Evolutionary conservation across 352 stramenopile genomes (phyloP).

Genomic region (Lagenidium sp.): DNA sequence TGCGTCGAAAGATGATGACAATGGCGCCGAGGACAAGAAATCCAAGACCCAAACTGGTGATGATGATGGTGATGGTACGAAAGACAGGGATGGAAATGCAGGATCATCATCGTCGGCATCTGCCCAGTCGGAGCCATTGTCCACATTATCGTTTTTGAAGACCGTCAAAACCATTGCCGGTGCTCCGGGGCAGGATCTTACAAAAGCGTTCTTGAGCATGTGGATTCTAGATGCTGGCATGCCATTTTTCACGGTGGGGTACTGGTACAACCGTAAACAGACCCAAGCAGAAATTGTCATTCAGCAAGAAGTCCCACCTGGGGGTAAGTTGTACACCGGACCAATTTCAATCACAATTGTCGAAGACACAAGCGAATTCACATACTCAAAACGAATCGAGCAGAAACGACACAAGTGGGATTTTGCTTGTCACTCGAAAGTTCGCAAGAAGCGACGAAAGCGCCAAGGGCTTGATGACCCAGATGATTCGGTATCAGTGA

Average conservation of each 20-base stretch:
- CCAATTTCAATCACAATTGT: constrained; percentile 82
- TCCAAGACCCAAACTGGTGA: constrained; percentile 22
- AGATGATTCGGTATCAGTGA: constrained; percentile 72
- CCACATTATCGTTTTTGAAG: constrained; percentile 71
- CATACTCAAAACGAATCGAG: constrained; percentile 76
- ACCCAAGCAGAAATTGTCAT: constrained; percentile 79
- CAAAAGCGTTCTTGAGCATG: constrained; percentile 66
- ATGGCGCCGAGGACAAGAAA: constrained; percentile 17
- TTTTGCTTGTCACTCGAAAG: constrained; percentile 79
- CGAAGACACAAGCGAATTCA: constrained; percentile 78
- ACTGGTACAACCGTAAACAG: constrained; percentile 87
- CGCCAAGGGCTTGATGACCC: constrained; percentile 69
- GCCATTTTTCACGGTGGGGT: constrained; percentile 82
- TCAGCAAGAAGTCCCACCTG: constrained; percentile 72
- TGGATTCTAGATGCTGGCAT: constrained; percentile 80
- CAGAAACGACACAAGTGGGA: constrained; percentile 82
- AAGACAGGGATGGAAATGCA: constrained; percentile 9
- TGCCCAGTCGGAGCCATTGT: constrained; percentile 33
- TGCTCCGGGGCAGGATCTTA: constrained; percentile 64
- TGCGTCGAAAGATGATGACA: constrained; percentile 11
- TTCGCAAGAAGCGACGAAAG: constrained; percentile 81
- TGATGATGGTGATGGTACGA: constrained; percentile 23
- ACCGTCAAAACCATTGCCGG: constrained; percentile 77
- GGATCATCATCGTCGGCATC: constrained; percentile 4
- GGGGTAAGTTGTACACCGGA: constrained; percentile 71